Evolutionary conservation across 2,329 filamentous ascomycete species (phyloP).

Genomic region (Claviceps spartinae): DNA sequence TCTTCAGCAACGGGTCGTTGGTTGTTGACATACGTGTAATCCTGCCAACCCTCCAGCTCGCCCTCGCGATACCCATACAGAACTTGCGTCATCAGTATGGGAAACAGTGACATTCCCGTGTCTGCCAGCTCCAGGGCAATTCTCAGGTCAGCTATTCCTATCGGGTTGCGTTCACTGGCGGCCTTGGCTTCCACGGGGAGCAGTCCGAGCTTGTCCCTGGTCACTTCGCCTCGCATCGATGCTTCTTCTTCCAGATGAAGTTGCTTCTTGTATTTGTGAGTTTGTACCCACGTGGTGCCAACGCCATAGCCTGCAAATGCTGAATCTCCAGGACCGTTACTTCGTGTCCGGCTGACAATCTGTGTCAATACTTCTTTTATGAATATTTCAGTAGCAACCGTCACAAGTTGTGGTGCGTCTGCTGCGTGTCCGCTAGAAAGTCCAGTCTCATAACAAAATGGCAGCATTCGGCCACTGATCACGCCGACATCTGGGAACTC

Average conservation of each 20-base stretch:
- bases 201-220: constrained; percentile 61
- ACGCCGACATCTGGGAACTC: constrained; percentile 54
- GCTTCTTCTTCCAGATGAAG: constrained; percentile 64
- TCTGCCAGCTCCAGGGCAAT: constrained; percentile 66
- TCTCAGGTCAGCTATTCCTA: constrained; percentile 67
- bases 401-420: constrained; percentile 51
- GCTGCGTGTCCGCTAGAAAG: constrained; percentile 43
- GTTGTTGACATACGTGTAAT: constrained; percentile 41
- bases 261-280: constrained; percentile 61
- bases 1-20: constrained; percentile 17
- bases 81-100: constrained; percentile 57
- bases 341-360: constrained; percentile 49
- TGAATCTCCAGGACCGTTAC: constrained; percentile 50
- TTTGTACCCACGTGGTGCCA: constrained; percentile 61
- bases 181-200: constrained; percentile 72
- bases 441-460: constrained; percentile 54
- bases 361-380: constrained; percentile 52
- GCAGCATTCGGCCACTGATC: constrained; percentile 52
- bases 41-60: constrained; percentile 54
- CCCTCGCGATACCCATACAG: constrained; percentile 60
- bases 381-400: constrained; percentile 51
- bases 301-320: constrained; percentile 50
- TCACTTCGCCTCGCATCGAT: constrained; percentile 57
- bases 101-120: constrained; percentile 63
- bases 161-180: constrained; percentile 53